A percentile compares a stretch with the other conserved stretches of the same genome.
Conservation (phyloP, 805 yeast species). For the Huiozyma sinensis region DNA sequence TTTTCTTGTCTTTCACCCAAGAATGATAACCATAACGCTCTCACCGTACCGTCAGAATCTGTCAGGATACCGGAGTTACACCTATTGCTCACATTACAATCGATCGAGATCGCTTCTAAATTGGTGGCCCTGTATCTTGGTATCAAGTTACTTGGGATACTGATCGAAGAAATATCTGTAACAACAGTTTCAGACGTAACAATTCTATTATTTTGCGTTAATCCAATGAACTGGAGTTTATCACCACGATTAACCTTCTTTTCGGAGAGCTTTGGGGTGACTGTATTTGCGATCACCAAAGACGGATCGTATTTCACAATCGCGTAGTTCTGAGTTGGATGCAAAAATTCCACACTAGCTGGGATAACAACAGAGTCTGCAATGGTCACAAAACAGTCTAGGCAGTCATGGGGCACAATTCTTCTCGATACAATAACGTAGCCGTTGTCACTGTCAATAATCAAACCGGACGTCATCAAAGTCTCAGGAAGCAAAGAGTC, state of each 20-base stretch:
- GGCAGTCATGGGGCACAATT: constrained; percentile 68
- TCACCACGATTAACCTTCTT: constrained; percentile 63
- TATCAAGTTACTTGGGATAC: constrained; percentile 55
- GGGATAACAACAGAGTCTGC: constrained; percentile 81
- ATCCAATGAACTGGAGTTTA: constrained; percentile 68
- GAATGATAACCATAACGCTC: constrained; percentile 79
- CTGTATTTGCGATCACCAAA: constrained; percentile 58
- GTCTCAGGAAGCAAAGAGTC: constrained; percentile 64
- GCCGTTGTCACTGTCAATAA: constrained; percentile 72
- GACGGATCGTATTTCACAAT: constrained; percentile 73
- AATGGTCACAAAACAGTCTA: constrained; percentile 63
- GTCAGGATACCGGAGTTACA: constrained; percentile 74
- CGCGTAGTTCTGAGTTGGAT: constrained; percentile 81
- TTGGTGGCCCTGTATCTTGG: constrained; percentile 85
- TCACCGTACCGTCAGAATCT: constrained; percentile 64
- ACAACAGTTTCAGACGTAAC: constrained; percentile 67
- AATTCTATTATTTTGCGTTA: constrained; percentile 56
- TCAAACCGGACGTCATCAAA: constrained; percentile 62
- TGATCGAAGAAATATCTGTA: constrained; percentile 64
- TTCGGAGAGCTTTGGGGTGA: constrained; percentile 52
- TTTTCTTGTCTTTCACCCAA: constrained; percentile 62
- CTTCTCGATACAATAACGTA: constrained; percentile 69
- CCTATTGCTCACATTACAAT: constrained; percentile 58
- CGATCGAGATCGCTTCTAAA: constrained; percentile 65
- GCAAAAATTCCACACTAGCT: constrained; percentile 70